Base-by-base conservation (phyloP, 2,329 filamentous ascomycete genomes). In the Tolypocladium ophioglossoides region DNA sequence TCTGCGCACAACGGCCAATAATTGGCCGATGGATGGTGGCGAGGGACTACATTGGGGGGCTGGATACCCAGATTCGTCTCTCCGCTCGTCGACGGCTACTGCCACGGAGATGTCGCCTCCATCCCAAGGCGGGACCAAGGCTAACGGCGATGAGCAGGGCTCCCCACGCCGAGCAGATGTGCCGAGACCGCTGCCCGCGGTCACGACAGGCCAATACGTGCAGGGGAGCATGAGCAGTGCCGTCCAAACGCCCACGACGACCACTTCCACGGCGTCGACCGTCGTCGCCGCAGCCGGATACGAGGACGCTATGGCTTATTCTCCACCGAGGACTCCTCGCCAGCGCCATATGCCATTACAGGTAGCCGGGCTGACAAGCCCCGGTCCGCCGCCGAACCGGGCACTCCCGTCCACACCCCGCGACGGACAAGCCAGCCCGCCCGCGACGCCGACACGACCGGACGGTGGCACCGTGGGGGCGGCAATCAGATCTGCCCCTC, bases 351-450 rank as follows among this genome's bases (percentile, higher is more conserved):
- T 50, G 5, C 55, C 59, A 1, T 54, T 58, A 3, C 55, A 57
- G n/a, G 54, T 63, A 48, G 53, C 57, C 41, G 40, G 55, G 37
- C 56, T 68, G 27, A 58, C 61, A n/a, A 63, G 66, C 32, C 63
- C 71, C 22, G 73, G 75, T 0, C 75, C 77, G 0, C 75, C 76
- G 0, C 76, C 77, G 0, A 73, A 58, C 6, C 66, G 70, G n/a
- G 72, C 73, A 3, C 68, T 78, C 3, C 74, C 74, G 0, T 59
- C 61, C 1, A 65, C 66, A 7, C 68, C 68, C 8, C 27, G 48
- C 20, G 51, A 51, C 20, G 51, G 55, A 55, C 53, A 55, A 16
- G 16, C 22, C 2, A 53, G 52, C 32, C 52, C 56, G n/a, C 46
- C 56, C 32, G 49, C 48, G 12, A 44, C 54, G 14, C 38, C 52